Conservation (phyloP, 306 rosid species). For the Coriaria nepalensis region DNA sequence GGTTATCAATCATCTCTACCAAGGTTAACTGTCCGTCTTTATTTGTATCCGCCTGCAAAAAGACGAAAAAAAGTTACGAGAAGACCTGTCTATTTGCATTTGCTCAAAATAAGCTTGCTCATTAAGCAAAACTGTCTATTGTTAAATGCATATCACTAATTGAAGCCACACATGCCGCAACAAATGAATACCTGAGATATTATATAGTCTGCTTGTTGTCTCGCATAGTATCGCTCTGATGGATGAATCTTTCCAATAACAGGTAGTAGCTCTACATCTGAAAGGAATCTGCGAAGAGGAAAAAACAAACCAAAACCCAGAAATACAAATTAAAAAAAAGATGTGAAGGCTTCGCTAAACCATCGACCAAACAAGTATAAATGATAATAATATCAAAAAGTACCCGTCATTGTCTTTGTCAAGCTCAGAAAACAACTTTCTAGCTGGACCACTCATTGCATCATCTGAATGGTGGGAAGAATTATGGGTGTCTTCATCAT, state of each 20-base stretch:
- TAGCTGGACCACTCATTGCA: conserved; percentile 68
- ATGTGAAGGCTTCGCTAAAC: conserved; percentile 12
- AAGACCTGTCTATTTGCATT: neutral
- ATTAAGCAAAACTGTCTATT: too few species aligned
- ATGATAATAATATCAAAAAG: conserved; percentile 9
- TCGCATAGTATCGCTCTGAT: conserved; percentile 85
- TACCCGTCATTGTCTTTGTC: conserved; percentile 95
- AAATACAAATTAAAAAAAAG: conserved; percentile 5
- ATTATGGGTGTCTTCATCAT: conserved; percentile 66
- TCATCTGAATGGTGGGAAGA: conserved; percentile 38
- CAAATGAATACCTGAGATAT: conserved; percentile 60
- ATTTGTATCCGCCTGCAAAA: conserved; percentile 73
- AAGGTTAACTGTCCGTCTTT: conserved; percentile 77
- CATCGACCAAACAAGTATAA: conserved; percentile 8
- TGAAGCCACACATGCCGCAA: neutral
- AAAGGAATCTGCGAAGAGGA: conserved; percentile 41
- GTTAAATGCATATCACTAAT: too few species aligned
- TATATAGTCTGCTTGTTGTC: conserved; percentile 85
- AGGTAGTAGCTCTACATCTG: conserved; percentile 63
- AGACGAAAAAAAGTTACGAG: conserved; percentile 4
- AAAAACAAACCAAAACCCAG: conserved; percentile 13
- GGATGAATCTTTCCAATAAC: conserved; percentile 91
- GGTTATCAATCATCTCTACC: conserved; percentile 89
- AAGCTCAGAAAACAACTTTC: conserved; percentile 58
- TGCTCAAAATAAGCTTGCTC: neutral